Percentiles rank a stretch among this genome's conserved stretches.
phyloP scores from a whole-genome alignment of 768 basidiomycete genomes.

The Lentinula lateritia region DNA sequence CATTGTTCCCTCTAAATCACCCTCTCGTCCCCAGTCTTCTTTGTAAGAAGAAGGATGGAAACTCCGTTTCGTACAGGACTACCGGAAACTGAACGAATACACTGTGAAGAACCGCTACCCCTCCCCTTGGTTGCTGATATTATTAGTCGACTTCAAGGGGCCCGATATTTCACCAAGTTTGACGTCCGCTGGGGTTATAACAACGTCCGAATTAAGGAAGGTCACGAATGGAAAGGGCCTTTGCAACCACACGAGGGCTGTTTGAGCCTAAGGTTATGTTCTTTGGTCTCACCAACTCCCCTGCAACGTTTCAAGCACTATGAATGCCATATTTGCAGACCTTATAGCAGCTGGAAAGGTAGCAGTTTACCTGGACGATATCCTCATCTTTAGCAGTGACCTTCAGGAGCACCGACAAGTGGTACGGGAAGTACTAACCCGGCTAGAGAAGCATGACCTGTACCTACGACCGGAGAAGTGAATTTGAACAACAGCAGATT shows the following conservation, averaged over 20 bases:
- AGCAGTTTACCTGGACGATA: conserved; percentile 27
- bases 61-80: conserved; percentile 19
- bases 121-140: conserved; percentile 28
- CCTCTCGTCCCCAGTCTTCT: conserved; percentile 15
- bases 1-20: conserved; percentile 16
- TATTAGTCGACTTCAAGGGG: conserved; percentile 18
- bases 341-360: conserved; percentile 18
- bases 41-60: conserved; percentile 21
- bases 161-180: conserved; percentile 26
- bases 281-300: conserved; percentile 29
- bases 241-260: conserved; percentile 27
- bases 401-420: conserved; percentile 7
- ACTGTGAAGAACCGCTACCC: conserved; percentile 28
- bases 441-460: conserved; percentile 14
- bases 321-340: conserved; percentile 18
- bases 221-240: conserved; percentile 41
- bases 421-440: conserved; percentile 13
- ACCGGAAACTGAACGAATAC: conserved; percentile 23
- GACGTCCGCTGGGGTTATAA: conserved; percentile 36
- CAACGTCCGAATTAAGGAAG: conserved; percentile 33
- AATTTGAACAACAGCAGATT: too few relatives aligned
- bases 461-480: conserved; percentile 20
- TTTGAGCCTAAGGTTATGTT: conserved; percentile 41
- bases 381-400: conserved; percentile 17
- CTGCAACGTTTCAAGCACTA: conserved; percentile 12